These are phyloP conservation scores for Rhodosporidiobolus sp. DNA, from an alignment of 768 basidiomycete species.

Conservation along the genomic window DNA sequence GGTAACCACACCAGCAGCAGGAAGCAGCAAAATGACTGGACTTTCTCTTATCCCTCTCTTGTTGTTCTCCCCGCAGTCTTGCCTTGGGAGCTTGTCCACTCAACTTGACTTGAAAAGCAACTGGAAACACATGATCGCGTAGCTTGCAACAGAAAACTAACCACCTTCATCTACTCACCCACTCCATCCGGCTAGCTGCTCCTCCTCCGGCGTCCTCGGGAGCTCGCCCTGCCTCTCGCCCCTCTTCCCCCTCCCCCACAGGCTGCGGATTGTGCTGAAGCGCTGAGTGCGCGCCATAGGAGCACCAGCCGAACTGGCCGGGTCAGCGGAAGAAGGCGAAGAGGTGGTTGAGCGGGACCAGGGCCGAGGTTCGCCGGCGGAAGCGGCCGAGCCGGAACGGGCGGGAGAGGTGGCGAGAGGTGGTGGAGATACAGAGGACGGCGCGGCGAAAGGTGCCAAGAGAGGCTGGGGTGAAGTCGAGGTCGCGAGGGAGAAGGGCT, in stretches of 20 bases:
- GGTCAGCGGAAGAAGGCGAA: not conserved
- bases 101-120: too few relatives aligned
- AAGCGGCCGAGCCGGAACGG: too few relatives aligned
- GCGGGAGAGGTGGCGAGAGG: not conserved
- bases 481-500: too few relatives aligned
- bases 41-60: too few relatives aligned
- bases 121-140: too few relatives aligned
- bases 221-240: not conserved
- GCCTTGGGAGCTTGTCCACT: too few relatives aligned
- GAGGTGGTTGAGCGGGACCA: not conserved
- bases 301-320: not conserved
- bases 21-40: too few relatives aligned
- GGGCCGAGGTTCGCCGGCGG: not conserved
- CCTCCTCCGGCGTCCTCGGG: not conserved
- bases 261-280: not conserved
- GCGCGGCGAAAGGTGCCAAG: not conserved
- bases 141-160: not conserved
- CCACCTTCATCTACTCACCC: not conserved
- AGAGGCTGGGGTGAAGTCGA: too few relatives aligned
- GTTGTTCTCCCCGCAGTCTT: too few relatives aligned
- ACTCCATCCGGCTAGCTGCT: not conserved
- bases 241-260: not conserved
- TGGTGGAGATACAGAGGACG: not conserved
- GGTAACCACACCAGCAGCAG: too few relatives aligned
- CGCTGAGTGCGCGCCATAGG: not conserved